Percentiles rank a stretch among this genome's conserved stretches.
Conservation (phyloP, 2,329 filamentous ascomycete genomes). For the Monosporascus cannonballus region DNA sequence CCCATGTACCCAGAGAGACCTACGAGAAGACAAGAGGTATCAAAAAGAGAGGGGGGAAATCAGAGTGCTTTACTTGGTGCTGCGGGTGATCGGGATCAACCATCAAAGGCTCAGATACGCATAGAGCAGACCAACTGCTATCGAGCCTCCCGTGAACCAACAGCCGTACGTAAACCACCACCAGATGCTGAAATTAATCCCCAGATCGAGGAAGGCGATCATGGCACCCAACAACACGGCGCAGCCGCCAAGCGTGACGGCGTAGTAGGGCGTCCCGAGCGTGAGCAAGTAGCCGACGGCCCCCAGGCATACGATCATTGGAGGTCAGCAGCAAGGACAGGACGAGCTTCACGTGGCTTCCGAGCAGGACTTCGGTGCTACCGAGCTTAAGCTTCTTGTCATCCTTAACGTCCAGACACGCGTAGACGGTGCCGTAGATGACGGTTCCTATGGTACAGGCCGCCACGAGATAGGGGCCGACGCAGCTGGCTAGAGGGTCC, state of each 20-base stretch:
- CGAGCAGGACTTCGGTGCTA: conserved; percentile 26
- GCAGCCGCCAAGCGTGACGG: conserved; percentile 19
- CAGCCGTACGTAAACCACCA: conserved; percentile 27
- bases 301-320: conserved; percentile 17
- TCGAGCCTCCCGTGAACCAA: conserved; percentile 23
- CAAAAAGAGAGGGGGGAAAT: too few relatives aligned
- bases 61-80: too few relatives aligned
- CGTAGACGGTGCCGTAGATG: conserved; percentile 32
- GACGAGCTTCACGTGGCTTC: conserved; percentile 18
- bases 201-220: conserved; percentile 22
- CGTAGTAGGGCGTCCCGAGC: conserved; percentile 15
- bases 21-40: too few relatives aligned
- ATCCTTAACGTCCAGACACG: conserved; percentile 28
- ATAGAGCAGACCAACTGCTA: conserved; percentile 18
- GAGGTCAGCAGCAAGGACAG: conserved; percentile 15
- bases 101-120: too few relatives aligned
- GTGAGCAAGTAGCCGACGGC: conserved; percentile 11
- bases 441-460: conserved; percentile 26
- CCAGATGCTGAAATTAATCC: conserved; percentile 23
- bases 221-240: conserved; percentile 19
- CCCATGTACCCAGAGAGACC: too few relatives aligned
- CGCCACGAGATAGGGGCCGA: conserved; percentile 20
- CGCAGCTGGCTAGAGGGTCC: conserved; percentile 16
- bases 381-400: conserved; percentile 27
- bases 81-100: too few relatives aligned